These are phyloP conservation scores for Fistulinella cinereoalba DNA, from an alignment of 1,284 basidiomycete genomes.

Conservation along the genomic window DNA sequence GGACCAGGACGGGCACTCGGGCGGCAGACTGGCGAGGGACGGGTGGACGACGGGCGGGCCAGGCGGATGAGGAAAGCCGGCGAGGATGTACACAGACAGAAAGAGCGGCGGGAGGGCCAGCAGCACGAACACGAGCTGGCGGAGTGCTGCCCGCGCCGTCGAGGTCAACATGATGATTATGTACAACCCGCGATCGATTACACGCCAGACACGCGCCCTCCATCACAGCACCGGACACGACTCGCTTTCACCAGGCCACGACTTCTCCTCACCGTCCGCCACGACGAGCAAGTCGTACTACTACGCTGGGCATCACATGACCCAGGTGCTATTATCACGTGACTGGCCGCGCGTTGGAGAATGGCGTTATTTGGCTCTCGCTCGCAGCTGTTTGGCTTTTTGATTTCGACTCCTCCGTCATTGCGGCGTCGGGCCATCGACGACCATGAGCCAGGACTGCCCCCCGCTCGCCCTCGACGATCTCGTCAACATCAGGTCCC, in stretches of 20 bases:
- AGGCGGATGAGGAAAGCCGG: slow-evolving; percentile 60
- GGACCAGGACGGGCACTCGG: slow-evolving; percentile 51
- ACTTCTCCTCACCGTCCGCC: too few relatives aligned
- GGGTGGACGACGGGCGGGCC: slow-evolving; percentile 46
- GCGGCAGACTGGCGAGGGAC: slow-evolving; percentile 58
- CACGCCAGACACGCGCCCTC: too few relatives aligned
- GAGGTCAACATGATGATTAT: slow-evolving; percentile 12
- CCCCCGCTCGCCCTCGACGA: slow-evolving; percentile 40
- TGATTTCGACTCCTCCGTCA: slow-evolving; percentile 26
- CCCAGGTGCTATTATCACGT: slow-evolving; percentile 28
- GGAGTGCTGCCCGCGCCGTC: slow-evolving; percentile 3
- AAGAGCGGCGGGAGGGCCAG: slow-evolving; percentile 58
- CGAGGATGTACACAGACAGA: slow-evolving; percentile 56
- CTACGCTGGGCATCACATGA: slow-evolving; percentile 29
- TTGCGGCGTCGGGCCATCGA: background rate
- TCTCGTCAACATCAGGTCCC: slow-evolving; percentile 41
- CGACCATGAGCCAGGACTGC: slow-evolving; percentile 32
- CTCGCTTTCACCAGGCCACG: too few relatives aligned
- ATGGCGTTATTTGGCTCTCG: slow-evolving; percentile 32
- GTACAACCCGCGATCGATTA: slow-evolving; percentile 9
- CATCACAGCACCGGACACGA: background rate
- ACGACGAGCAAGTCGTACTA: too few relatives aligned
- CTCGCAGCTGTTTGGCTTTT: slow-evolving; percentile 32
- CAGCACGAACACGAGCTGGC: slow-evolving; percentile 47
- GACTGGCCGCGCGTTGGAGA: slow-evolving; percentile 29